Percentiles rank a stretch among this genome's conserved stretches.
These are phyloP conservation scores for Phlegmacium glaucopus DNA, from an alignment of 768 basidiomycete genomes.

Conservation along the genomic window DNA sequence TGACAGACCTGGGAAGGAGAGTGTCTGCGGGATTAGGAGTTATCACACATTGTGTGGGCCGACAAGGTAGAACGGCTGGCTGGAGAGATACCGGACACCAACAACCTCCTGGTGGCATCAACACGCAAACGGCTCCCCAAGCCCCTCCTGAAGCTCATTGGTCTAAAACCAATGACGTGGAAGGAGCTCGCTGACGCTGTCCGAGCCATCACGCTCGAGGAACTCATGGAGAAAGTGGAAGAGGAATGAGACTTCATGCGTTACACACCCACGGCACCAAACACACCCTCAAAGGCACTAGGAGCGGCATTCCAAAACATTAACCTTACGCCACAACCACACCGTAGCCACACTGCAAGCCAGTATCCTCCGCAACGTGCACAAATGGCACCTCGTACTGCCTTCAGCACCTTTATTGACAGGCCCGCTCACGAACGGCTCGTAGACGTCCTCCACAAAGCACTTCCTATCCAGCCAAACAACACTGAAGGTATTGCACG, in stretches of 20 bases:
- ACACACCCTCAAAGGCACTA: background rate
- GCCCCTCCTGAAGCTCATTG: background rate
- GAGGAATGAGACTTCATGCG: background rate
- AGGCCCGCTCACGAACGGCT: background rate
- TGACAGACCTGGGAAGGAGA: constrained; percentile 12
- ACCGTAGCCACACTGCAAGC: background rate
- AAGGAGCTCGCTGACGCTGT: background rate
- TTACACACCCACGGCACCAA: background rate
- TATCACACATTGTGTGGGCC: constrained; percentile 21
- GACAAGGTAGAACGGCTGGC: constrained; percentile 15
- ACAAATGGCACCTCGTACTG: background rate
- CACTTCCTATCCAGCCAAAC: background rate
- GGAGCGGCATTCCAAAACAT: background rate
- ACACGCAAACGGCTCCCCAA: constrained; percentile 8
- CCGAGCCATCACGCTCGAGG: background rate
- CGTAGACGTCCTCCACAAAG: background rate
- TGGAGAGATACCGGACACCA: constrained; percentile 9
- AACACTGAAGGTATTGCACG: background rate
- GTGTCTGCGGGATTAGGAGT: constrained; percentile 15
- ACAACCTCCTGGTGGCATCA: constrained; percentile 9
- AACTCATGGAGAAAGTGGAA: background rate
- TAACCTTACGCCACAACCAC: background rate
- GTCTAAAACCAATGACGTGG: constrained; percentile 7
- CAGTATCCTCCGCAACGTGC: background rate
- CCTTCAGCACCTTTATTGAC: background rate